Base-by-base conservation (phyloP, 179 eudicot genomes). In the Patellifolia procumbens region DNA sequence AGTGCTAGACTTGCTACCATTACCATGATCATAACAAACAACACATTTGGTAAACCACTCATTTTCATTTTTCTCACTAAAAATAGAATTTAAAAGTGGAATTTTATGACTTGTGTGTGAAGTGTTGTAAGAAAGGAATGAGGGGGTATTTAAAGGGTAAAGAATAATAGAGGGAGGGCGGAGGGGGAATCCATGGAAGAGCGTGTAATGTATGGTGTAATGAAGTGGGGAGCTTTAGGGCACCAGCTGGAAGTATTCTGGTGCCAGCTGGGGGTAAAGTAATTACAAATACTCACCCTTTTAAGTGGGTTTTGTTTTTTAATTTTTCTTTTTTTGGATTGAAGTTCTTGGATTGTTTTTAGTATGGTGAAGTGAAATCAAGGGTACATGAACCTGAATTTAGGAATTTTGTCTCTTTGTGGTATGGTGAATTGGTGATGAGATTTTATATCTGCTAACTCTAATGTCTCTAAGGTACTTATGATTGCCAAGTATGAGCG, bases 191-290 rank as follows among this genome's bases (percentile, higher is more conserved):
- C 73, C 59, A 64, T 76, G 53, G 72, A 59, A 62, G 72, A 64
- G 76, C 12, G 78, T 49, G 71, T 62, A 72, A 35, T 76, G 77
- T 64, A 77, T 65, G 68, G 74, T 72, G 78, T 68, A 66, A 29
- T 74, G 81, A 78, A 69, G 81, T 78, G 81, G 81, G 81, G 70
- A 63, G 74, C 61, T 63, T 28, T 78, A 48, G 76, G 68, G 76
- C 76, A 43, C 79, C 85, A 82, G 85, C 85, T 82, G 85, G 79
- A 78, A 29, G 63, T 4, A 53, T 49, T 34, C 81, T 82, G 79
- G 73, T 74, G 85, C 76, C 85, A 82, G 85, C 85, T 82, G 70
- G 71, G 71, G 72, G 34, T 67, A 10, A 58, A 61, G 37, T 78
- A 51, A 68, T 37, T 43, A 45, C 32, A 24, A 70, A 2, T n/a